Evolutionary conservation across 495 filamentous ascomycete genomes (phyloP), one percentile per base, ranked within the genome.

Genomic region (Trichoderma virens): DNA sequence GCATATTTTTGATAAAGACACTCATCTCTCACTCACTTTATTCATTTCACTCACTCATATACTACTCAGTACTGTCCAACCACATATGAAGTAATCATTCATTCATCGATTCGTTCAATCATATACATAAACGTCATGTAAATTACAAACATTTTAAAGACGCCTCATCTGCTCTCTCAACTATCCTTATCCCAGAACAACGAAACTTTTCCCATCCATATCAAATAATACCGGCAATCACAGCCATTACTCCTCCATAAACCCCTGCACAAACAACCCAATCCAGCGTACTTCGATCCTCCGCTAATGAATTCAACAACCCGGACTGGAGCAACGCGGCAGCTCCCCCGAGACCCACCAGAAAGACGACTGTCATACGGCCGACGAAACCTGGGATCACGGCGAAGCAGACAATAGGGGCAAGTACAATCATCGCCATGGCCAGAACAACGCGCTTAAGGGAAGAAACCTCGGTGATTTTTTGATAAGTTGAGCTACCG

Each of bases 341-440:
- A 3, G 75, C 59, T 5, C 73, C 69, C 25, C 72, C 68, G 1
- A 68, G 56, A 0, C 70, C 73, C 0, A 78, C 75, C 2, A 80
- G 67, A 16, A 71, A 43, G 1, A 83, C 79, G 31, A 85, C 77
- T 0, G 81, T 79, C 59, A 87, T 72, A 32, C 85, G 78, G 20
- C 81, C 82, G 2, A 81, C 71, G 66, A 86, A 84, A 25, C 81
- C 80, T 0, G 80, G 80, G 34, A 82, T 79, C 3, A 82, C 67
- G 3, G 71, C 69, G 70, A 88, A 89, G 5, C 84, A 82, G 31
- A 89, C 70, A 20, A 90, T 78, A 0, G 85, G 86, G 9, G 87
- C 69, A 7, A 87, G 73, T 13, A 87, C 71, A 0, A 83, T 78
- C 4, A 81, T 78, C 0, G 84, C 81, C 16, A 85, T 74, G 28